Evolutionary conservation across 208 protist species (phyloP).

Genomic region (Blastocrithidia nonstop): DNA sequence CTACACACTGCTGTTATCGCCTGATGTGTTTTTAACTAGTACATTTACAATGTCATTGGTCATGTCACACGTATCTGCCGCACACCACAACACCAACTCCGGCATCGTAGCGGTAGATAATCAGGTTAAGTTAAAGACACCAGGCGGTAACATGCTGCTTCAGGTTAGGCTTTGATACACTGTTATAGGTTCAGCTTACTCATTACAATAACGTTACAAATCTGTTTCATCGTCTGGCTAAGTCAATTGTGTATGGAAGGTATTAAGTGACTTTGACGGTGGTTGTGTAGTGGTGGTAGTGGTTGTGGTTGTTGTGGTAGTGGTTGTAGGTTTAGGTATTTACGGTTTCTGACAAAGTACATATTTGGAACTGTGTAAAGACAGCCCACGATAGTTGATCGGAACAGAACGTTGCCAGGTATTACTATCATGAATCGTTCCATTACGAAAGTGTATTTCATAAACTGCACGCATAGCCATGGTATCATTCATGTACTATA

Average conservation of each 20-base stretch:
- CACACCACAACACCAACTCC: constrained; percentile 5
- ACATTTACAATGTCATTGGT: constrained; percentile 1
- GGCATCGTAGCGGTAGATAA: background rate
- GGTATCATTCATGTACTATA: no score
- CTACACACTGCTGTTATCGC: no score
- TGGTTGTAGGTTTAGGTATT: constrained; percentile 4
- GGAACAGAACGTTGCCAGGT: no score
- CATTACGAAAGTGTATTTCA: no score
- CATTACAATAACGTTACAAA: background rate
- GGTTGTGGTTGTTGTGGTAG: background rate
- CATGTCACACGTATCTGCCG: constrained; percentile 14
- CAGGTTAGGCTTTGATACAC: constrained; percentile 12
- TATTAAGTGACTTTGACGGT: background rate
- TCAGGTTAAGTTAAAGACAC: constrained; percentile 6
- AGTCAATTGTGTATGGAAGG: no score
- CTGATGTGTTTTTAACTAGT: background rate
- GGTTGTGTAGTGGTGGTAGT: background rate
- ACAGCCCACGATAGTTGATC: no score
- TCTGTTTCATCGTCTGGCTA: background rate
- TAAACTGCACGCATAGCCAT: no score
- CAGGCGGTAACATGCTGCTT: constrained; percentile 15
- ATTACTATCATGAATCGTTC: no score
- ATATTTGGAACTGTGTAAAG: no score
- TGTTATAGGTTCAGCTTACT: background rate
- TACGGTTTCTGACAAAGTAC: no score